Evolutionary conservation across 495 filamentous ascomycete genomes (phyloP), one percentile per base, ranked within the genome.

Genomic region (Bacidia rubella): DNA sequence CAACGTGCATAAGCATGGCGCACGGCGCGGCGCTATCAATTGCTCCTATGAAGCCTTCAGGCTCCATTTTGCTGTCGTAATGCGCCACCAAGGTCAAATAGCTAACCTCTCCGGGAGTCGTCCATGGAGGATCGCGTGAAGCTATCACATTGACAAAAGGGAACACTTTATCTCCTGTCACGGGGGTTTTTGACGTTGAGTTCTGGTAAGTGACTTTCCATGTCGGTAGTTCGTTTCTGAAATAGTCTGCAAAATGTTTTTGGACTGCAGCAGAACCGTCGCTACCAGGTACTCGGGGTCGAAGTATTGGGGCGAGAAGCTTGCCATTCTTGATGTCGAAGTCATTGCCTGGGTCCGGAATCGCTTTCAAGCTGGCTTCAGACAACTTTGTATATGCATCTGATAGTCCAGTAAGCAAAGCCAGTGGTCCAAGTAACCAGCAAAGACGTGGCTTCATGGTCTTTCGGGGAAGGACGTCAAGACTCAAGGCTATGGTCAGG

Each of bases 21-120:
- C 89, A 95, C 26, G 93, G 89, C 27, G 80, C 92, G 0, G 92
- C 92, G 57, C 87, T 94, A 60, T 98, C 92, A 22, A 82, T 90
- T 0, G 89, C 92, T 4, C 92, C 92, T 48, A 98, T 87, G 65
- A 98, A 98, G 0, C 88, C 92, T 54, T 82, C 66, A 0, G 93
- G 93, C 10, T 72, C 70, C 24, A 86, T 72, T 67, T 92, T 84
- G 63, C 79, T 86, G 60, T 98, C 92, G 68, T 95, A 98, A 69
- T 98, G 92, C 42, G 92, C 92, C 21, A 89, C 93, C 26, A 97
- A 73, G 11, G 87, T 89, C 60, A 97, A 65, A 22, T 88, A 67
- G 20, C 82, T 83, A 12, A 89, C 79, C 51, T 95, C 83, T 1
- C 87, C 90, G 1, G 69, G 63, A 2, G 67, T 58, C 1, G 79